Conservation (phyloP, 2,329 filamentous ascomycete species). For the Colletotrichum chlorophyti region DNA sequence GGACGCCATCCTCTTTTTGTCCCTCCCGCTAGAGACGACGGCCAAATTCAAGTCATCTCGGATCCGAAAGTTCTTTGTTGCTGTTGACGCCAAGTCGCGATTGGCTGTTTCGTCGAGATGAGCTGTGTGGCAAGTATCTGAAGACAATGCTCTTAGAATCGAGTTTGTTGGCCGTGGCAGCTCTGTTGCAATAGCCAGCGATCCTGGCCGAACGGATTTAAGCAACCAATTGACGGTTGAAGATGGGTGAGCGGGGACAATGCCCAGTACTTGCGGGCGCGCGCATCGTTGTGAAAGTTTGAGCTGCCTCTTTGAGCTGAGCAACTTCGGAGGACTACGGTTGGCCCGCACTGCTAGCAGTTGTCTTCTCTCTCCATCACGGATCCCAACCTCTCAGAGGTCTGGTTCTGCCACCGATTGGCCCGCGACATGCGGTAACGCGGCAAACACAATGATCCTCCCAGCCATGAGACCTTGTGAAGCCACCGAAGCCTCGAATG, state of each 20-base stretch:
- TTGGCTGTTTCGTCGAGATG: background rate
- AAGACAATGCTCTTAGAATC: background rate
- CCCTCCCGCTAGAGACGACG: too few species aligned
- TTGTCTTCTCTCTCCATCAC: background rate
- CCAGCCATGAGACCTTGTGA: background rate
- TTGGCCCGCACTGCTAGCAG: too few species aligned
- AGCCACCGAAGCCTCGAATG: conserved; percentile 4
- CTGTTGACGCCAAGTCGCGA: background rate
- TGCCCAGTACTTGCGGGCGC: background rate
- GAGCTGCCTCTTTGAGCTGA: background rate
- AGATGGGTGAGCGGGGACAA: conserved; percentile 8
- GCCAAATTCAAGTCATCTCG: too few species aligned
- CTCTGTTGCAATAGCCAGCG: background rate
- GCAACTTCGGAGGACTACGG: too few species aligned
- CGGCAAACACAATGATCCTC: conserved; percentile 3
- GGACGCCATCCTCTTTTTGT: too few species aligned
- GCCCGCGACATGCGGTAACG: conserved; percentile 8
- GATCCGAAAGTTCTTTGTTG: background rate
- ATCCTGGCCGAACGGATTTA: background rate
- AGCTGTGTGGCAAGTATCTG: background rate
- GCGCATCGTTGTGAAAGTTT: background rate
- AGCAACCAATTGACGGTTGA: background rate
- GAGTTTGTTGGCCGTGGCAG: background rate
- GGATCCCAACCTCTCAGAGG: conserved; percentile 2
- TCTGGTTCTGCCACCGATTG: conserved; percentile 14